Evolutionary conservation across 2,329 filamentous ascomycete genomes (phyloP), one percentile per base, ranked within the genome.

Genomic region (Dendryphion nanum): DNA sequence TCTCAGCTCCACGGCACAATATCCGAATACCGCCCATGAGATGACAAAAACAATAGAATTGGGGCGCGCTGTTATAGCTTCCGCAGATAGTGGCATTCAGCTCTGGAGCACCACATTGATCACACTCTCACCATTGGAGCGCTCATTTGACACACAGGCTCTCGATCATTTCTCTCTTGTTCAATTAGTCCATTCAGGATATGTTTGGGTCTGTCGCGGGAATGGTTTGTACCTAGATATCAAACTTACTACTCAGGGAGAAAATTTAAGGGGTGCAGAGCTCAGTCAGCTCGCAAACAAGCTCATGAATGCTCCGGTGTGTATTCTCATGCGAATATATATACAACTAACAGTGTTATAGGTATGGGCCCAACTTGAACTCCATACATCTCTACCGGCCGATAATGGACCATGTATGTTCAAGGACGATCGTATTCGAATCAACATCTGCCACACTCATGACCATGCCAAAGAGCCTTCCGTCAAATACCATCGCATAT

Each of bases 31-130:
- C n/a, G n/a, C n/a, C n/a, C n/a, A n/a, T n/a, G n/a, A n/a, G n/a
- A 66, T 63, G 60, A 37, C 40, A 32, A 50, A 41, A 30, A 53
- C 51, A 16, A 19, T 62, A 14, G 60, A 66, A 41, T 45, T 67
- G 21, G 64, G 63, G 37, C 54, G 58, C 32, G 60, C 61, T 19
- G 61, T 65, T 29, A 44, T 67, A 14, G 46, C 43, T 24, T 50
- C 50, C 18, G 40, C 55, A 13, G 40, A 37, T 19, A 41, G 46
- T 6, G 35, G 55, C 21, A 41, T 61, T 19, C 58, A 65, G 49
- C 58, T 67, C n/a, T 63, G 57, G 59, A 53, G 64, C 40, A 57
- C 42, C 18, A 59, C 61, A 30, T 57, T 58, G 44, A 61, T 64
- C 50, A 63, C 60, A 18, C 35, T 63, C 47, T 60, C 54, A 58